Percentiles rank a stretch among this genome's conserved stretches.
Evolutionary conservation across 148 eudicot genomes (phyloP).

Genomic region (Rhododendron kiyosumense): DNA sequence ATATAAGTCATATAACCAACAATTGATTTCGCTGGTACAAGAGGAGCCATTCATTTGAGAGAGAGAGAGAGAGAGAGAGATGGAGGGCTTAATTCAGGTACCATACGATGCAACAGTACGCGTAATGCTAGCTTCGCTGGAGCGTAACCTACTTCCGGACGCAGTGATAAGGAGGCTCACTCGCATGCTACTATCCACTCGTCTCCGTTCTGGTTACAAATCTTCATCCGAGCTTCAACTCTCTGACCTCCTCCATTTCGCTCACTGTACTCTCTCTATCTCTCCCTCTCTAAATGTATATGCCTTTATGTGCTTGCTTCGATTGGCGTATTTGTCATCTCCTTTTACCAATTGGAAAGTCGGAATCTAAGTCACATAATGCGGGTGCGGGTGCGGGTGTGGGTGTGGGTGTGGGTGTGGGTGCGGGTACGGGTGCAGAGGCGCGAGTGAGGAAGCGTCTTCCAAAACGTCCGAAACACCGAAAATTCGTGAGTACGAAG

Average conservation of each 20-base stretch:
- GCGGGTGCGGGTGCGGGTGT: neutral
- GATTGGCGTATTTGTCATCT: neutral
- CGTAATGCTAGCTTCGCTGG: conserved; percentile 56
- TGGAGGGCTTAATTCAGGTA: conserved; percentile 44
- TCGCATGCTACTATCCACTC: conserved; percentile 55
- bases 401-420: no score
- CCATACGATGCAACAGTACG: conserved; percentile 64
- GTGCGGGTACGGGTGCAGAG: no score
- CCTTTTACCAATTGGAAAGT: neutral
- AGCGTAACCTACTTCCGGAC: conserved; percentile 75
- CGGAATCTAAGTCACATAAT: neutral
- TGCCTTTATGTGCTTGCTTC: neutral
- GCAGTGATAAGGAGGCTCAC: conserved; percentile 60
- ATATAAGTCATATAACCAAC: no score
- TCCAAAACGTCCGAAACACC: neutral
- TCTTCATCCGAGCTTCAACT: conserved; percentile 56
- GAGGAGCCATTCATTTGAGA: no score
- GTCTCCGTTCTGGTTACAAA: conserved; percentile 68
- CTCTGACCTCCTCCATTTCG: conserved; percentile 60
- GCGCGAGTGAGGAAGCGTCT: neutral
- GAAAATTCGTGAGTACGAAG: neutral
- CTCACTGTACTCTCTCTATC: conserved; percentile 39
- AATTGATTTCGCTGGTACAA: no score
- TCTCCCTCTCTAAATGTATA: neutral
- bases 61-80: conserved; percentile 9